Conservation (phyloP, 176 grass and related monocot genomes). For the Triticum turgidum region DNA sequence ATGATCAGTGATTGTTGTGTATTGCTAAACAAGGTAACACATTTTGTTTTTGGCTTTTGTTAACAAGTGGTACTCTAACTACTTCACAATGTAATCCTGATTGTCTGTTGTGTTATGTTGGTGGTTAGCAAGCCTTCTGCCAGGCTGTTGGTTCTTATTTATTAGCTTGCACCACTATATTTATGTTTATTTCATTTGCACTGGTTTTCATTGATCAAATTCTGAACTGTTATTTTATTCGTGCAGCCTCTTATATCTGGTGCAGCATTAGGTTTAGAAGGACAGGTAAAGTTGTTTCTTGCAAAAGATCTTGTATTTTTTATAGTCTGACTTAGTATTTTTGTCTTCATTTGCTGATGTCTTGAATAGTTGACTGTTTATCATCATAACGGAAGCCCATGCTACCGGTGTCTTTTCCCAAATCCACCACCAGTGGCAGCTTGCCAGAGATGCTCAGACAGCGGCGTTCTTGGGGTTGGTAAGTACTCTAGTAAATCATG, state of each 20-base stretch:
- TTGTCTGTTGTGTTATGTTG: background rate
- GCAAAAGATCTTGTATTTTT: slow-evolving; percentile 26
- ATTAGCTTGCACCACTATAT: background rate
- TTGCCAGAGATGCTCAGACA: slow-evolving; percentile 93
- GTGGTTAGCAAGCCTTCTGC: background rate
- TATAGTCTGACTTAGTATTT: background rate
- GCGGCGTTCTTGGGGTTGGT: slow-evolving; percentile 94
- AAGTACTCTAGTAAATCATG: slow-evolving; percentile 36
- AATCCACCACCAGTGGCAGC: slow-evolving; percentile 76
- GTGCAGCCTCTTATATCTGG: slow-evolving; percentile 91
- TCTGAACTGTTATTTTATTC: slow-evolving; percentile 16
- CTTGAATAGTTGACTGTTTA: slow-evolving; percentile 82
- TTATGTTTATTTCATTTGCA: background rate
- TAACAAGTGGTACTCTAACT: background rate
- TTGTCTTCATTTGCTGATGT: slow-evolving; percentile 32
- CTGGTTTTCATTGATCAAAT: background rate
- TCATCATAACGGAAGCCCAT: slow-evolving; percentile 93
- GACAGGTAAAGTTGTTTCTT: slow-evolving; percentile 55
- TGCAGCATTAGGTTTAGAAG: slow-evolving; percentile 89
- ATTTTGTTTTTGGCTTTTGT: background rate
- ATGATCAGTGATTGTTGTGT: slow-evolving; percentile 98
- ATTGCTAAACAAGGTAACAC: slow-evolving; percentile 73
- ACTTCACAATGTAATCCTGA: slow-evolving; percentile 9
- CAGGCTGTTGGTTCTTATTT: background rate
- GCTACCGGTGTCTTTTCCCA: slow-evolving; percentile 94